Conservation (phyloP, 805 yeast species). For the Starmerella kuoi region DNA sequence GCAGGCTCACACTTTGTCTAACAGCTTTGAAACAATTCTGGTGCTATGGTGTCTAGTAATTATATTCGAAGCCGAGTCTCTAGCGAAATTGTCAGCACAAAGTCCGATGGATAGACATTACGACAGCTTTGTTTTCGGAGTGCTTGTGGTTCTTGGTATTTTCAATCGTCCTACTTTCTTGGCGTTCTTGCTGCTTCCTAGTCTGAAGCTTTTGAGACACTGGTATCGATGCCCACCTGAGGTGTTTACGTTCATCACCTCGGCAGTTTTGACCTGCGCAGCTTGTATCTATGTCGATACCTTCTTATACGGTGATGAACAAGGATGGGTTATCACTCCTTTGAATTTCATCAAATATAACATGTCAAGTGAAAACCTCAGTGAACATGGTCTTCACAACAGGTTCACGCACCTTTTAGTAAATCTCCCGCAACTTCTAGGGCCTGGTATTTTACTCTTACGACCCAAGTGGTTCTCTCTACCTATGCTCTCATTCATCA, state of each 20-base stretch:
- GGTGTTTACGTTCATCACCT: slow-evolving; percentile 26
- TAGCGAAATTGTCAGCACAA: slow-evolving; percentile 12
- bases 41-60: slow-evolving; percentile 41
- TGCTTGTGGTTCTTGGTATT: slow-evolving; percentile 48
- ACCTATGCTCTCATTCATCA: slow-evolving; percentile 46
- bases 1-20: slow-evolving; percentile 85
- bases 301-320: slow-evolving; percentile 25
- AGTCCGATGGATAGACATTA: slow-evolving; percentile 23
- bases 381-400: slow-evolving; percentile 75
- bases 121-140: slow-evolving; percentile 38
- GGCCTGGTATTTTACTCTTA: slow-evolving; percentile 53
- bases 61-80: slow-evolving; percentile 32
- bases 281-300: slow-evolving; percentile 47
- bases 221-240: slow-evolving; percentile 30
- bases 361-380: slow-evolving; percentile 42
- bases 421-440: slow-evolving; percentile 69
- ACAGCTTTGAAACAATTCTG: slow-evolving; percentile 53
- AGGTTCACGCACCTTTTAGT: slow-evolving; percentile 58
- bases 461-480: slow-evolving; percentile 37
- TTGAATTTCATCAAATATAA: slow-evolving; percentile 68
- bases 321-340: slow-evolving; percentile 49
- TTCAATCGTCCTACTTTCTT: slow-evolving; percentile 81
- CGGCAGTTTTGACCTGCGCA: slow-evolving; percentile 31
- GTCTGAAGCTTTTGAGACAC: slow-evolving; percentile 36
- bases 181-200: slow-evolving; percentile 60